Evolutionary conservation across 495 filamentous ascomycete species (phyloP), one percentile per base, ranked within the genome.

Genomic region (Neurospora intermedia): DNA sequence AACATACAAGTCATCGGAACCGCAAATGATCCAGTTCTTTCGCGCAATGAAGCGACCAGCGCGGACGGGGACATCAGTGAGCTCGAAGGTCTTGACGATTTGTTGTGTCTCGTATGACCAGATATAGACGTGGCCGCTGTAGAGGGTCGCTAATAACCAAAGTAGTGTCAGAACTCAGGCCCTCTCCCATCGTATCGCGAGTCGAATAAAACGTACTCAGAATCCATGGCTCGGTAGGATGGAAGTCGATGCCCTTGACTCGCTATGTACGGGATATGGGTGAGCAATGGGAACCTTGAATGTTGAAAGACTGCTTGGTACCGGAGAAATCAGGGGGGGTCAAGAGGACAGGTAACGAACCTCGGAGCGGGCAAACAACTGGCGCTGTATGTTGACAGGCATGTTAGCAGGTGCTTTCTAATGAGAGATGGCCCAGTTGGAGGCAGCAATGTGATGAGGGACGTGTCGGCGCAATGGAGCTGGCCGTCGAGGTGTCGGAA

Each of bases 21-120:
- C 96, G 83, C 94, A 97, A 59, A 97, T 95, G 77, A 99, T 96
- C 96, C 96, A 98, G 82, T 98, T 98, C 88, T 98, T 98, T 74
- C 96, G 88, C 77, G 96, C 93, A 81, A 99, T 89, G 82, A 99
- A 99, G 74, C 96, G 93, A 77, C 96, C 96, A 59, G 96, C 96
- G 83, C 96, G 91, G 70, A 98, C 96, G 74, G 96, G 96, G 69
- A 99, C 96, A 89, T 99, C 96, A 79, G 95, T 97, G 72, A 99
- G 91, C 85, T 99, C 96, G 84, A 99, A 99, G 18, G 96, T 97
- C 86, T 98, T 98, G 82, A 99, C 93, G 75, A 99, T 94, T 40
- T 93, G 91, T 83, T 97, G 96, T 69, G 94, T 94, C 83, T 98
- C 96, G 84, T 97, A 97, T 11, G 94, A 98, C 96, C 96, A 99